Base-by-base conservation (phyloP, 768 basidiomycete species). In the Leccinum obscurum region DNA sequence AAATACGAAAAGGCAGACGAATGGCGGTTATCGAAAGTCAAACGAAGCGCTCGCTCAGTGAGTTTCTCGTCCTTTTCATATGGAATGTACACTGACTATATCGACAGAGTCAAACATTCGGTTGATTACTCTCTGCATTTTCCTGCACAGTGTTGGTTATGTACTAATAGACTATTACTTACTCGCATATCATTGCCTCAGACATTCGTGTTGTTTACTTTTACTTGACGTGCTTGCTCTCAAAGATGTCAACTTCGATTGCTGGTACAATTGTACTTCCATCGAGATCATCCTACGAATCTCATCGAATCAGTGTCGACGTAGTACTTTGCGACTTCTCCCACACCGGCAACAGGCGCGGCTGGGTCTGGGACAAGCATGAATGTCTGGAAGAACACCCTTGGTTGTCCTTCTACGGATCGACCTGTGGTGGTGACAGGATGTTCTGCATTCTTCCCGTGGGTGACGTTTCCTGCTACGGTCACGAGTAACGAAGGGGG, bases 1-100 rank as follows among this genome's bases (percentile, higher is more conserved):
- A 94, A 96, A 78, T 94, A 91, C 75, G 93, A 95, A 79, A 93
- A 93, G 70, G 86, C 91, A 35, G 93, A 94, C 75, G 92, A 95
- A 72, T 98, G 95, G 96, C 83, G 95, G 55, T 75, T 95, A 72
- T 95, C 92, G 14, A 95, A 95, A 72, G 83, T 95, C 81, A 95
- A 94, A 78, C 80, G 92, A 63, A 93, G 90, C 70, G 92, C 93
- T 22, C 86, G 93, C 60, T 94, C 93, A 53, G 86, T 88, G 54
- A 52, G 74, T 65, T 72, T 50, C 75, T 78, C 48, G 54, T 51
- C 15, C 57, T 58, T 20, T 53, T 56, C n/a, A 9, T 32, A 34
- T 52, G 26, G 17, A 51, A 28, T 39, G 3, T 24, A 39, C 28
- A 52, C 68, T 73, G 55, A 71, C 62, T n/a, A 26, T 52, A 39